Conservation (phyloP, 2,329 filamentous ascomycete species). For the Alternaria sp. region DNA sequence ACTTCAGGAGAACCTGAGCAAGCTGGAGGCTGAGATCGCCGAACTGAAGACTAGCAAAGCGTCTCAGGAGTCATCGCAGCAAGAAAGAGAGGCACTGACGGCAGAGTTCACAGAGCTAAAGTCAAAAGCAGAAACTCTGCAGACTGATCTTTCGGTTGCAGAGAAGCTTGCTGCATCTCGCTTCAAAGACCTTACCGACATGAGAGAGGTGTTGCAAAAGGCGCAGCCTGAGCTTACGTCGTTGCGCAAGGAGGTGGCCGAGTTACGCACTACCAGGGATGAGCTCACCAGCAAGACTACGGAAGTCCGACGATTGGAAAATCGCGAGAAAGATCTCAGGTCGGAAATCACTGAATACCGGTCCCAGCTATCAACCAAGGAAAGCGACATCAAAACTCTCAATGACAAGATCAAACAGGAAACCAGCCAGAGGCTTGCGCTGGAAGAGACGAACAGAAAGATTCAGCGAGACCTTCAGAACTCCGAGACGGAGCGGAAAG, state of each 20-base stretch:
- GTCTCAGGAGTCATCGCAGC: conserved; percentile 58
- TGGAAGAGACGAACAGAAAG: conserved; percentile 80
- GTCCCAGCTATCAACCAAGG: conserved; percentile 74
- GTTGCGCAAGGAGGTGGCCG: conserved; percentile 77
- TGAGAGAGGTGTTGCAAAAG: conserved; percentile 82
- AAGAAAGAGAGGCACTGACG: conserved; percentile 65
- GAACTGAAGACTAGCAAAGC: conserved; percentile 60
- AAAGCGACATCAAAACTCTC: conserved; percentile 77
- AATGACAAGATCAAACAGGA: conserved; percentile 82
- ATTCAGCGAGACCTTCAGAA: conserved; percentile 79
- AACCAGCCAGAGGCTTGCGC: conserved; percentile 71
- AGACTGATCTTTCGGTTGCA: conserved; percentile 85
- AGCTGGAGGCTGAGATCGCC: conserved; percentile 75
- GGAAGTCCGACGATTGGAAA: conserved; percentile 79
- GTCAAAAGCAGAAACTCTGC: conserved; percentile 71
- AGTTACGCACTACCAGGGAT: conserved; percentile 77
- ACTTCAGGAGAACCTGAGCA: conserved; percentile 69
- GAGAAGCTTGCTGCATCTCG: conserved; percentile 85
- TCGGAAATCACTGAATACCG: conserved; percentile 75
- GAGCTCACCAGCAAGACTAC: conserved; percentile 70
- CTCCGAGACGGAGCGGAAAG: conserved; percentile 79
- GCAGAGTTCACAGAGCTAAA: conserved; percentile 76
- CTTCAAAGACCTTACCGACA: conserved; percentile 85
- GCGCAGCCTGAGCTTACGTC: conserved; percentile 84
- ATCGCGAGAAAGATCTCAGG: conserved; percentile 81